A percentile compares a stretch with the other conserved stretches of the same genome.
phyloP scores from a whole-genome alignment of 2,329 filamentous ascomycete species.

The Tolypocladium guangdongense region DNA sequence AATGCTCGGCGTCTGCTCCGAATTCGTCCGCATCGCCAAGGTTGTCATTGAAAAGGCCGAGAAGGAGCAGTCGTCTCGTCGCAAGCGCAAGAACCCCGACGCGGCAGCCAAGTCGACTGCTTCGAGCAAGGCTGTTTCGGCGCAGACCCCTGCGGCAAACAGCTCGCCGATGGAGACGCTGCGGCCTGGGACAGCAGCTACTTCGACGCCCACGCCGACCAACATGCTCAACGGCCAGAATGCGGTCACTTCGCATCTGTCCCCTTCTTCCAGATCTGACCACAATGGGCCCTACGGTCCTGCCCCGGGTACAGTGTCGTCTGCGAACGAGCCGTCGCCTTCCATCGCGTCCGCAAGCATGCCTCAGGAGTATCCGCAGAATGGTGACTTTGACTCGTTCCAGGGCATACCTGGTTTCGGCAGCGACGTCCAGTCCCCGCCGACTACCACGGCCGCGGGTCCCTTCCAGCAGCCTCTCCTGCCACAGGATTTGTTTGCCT shows the following conservation, averaged over 20 bases:
- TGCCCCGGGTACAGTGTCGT: constrained; percentile 8
- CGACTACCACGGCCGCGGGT: constrained; percentile 10
- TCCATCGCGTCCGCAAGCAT: constrained; percentile 32
- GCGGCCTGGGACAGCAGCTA: not conserved
- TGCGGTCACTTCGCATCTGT: constrained; percentile 13
- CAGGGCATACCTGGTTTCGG: constrained; percentile 35
- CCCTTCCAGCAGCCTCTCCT: constrained; percentile 75
- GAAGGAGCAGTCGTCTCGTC: constrained; percentile 65
- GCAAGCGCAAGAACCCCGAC: constrained; percentile 73
- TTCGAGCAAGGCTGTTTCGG: not conserved
- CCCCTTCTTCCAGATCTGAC: constrained; percentile 14
- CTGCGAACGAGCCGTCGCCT: constrained; percentile 31
- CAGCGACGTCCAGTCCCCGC: constrained; percentile 12
- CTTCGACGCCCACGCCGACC: constrained; percentile 2
- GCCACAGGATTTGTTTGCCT: constrained; percentile 86
- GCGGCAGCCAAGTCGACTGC: constrained; percentile 7
- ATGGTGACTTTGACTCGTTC: constrained; percentile 31
- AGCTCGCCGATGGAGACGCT: constrained; percentile 3
- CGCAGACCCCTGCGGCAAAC: not conserved
- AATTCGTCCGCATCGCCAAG: constrained; percentile 90
- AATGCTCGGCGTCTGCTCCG: constrained; percentile 89
- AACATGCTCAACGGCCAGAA: not conserved
- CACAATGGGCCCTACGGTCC: constrained; percentile 13
- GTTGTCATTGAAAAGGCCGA: constrained; percentile 87
- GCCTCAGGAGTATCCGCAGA: constrained; percentile 33